phyloP scores from a whole-genome alignment of 2,329 filamentous ascomycete genomes.

The Helotiales sp. region DNA sequence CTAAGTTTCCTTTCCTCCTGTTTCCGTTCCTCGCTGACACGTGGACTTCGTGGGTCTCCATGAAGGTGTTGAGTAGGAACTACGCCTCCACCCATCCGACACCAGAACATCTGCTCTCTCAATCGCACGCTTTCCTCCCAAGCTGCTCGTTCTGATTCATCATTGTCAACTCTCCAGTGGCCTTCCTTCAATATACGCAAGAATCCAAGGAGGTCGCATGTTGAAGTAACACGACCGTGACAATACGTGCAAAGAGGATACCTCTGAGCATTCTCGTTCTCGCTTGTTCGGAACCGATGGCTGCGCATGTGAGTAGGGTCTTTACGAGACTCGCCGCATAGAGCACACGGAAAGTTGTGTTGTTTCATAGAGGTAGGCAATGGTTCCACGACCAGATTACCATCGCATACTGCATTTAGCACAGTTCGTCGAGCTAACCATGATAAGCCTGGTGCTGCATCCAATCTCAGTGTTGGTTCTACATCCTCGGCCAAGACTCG shows the following conservation, averaged over 20 bases:
- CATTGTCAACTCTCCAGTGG: conserved; percentile 81
- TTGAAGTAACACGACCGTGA: conserved; percentile 77
- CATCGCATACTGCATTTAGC: conserved; percentile 78
- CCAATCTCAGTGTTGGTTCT: conserved; percentile 87
- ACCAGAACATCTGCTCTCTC: conserved; percentile 97
- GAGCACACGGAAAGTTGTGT: conserved; percentile 57
- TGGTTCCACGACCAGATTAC: conserved; percentile 85
- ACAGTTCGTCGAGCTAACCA: conserved; percentile 91
- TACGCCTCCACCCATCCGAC: conserved; percentile 86
- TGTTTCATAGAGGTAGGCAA: conserved; percentile 61
- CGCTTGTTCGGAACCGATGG: conserved; percentile 86
- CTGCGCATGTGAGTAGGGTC: conserved; percentile 71
- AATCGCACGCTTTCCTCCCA: conserved; percentile 94
- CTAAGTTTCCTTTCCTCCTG: conserved; percentile 32
- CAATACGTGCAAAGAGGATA: conserved; percentile 93
- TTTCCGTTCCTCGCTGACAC: conserved; percentile 31
- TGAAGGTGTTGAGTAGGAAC: conserved; percentile 53
- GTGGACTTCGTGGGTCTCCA: conserved; percentile 26
- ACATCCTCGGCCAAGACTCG: conserved; percentile 86
- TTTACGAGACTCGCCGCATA: conserved; percentile 83
- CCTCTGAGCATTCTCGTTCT: conserved; percentile 81
- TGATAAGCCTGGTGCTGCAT: conserved; percentile 85
- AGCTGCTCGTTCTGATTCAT: conserved; percentile 80
- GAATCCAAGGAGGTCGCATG: conserved; percentile 91
- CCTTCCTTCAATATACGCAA: conserved; percentile 89